Evolutionary conservation across 2,329 filamentous ascomycete species (phyloP).

Genomic region (Fusarium mangiferae): DNA sequence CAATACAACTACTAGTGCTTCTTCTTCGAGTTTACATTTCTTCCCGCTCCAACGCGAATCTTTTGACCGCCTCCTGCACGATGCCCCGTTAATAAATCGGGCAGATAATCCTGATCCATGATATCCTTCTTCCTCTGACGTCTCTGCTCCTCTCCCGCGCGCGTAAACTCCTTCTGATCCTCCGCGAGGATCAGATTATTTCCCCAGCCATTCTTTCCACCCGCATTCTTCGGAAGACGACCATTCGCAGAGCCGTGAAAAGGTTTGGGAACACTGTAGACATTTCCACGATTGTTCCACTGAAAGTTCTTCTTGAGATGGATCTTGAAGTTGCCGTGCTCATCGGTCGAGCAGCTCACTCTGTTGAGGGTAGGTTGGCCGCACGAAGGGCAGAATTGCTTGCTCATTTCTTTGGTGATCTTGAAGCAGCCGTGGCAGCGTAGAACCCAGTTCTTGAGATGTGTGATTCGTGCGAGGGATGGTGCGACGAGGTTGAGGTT

Average conservation of each 20-base stretch:
- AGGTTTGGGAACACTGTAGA: conserved; percentile 93
- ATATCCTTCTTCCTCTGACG: conserved; percentile 79
- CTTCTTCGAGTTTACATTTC: conserved; percentile 84
- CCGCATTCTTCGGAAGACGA: conserved; percentile 73
- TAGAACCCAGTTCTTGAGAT: conserved; percentile 88
- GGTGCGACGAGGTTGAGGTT: conserved; percentile 90
- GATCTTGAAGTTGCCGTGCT: conserved; percentile 81
- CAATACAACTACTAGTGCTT: conserved; percentile 54
- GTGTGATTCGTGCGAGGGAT: conserved; percentile 80
- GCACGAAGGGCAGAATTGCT: conserved; percentile 93
- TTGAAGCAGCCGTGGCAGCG: conserved; percentile 95
- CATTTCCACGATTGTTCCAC: conserved; percentile 92
- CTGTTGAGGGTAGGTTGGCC: conserved; percentile 88
- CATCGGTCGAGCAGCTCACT: conserved; percentile 85
- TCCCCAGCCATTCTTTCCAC: conserved; percentile 90
- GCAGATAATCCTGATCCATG: conserved; percentile 96
- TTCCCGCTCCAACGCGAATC: conserved; percentile 84
- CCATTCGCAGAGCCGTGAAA: conserved; percentile 83
- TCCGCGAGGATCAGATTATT: conserved; percentile 85
- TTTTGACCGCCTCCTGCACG: conserved; percentile 71
- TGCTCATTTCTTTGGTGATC: conserved; percentile 82
- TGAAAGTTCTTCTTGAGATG: conserved; percentile 96
- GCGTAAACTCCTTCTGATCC: conserved; percentile 92
- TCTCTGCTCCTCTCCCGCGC: conserved; percentile 70
- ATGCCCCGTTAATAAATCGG: conserved; percentile 84